Conservation (phyloP, 345 rosid genomes). For the Arabis alpina region DNA sequence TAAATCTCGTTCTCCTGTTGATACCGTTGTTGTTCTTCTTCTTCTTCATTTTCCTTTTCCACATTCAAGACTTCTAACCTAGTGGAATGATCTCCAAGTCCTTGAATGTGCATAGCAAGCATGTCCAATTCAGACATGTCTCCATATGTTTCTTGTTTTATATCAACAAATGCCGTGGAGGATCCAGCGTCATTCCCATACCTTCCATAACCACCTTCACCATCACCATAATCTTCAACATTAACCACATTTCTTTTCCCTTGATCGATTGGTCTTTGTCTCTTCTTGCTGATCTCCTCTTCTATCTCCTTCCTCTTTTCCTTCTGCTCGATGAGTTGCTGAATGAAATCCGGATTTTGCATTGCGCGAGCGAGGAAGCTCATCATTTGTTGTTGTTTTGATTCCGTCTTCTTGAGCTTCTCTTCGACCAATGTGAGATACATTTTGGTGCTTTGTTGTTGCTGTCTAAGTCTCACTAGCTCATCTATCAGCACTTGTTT, state of each 20-base stretch:
- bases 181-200: constrained; percentile 27
- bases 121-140: constrained; percentile 49
- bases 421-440: constrained; percentile 58
- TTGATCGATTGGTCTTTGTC: constrained; percentile 57
- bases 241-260: constrained; percentile 41
- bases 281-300: constrained; percentile 59
- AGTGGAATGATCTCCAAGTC: constrained; percentile 43
- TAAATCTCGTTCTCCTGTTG: constrained; percentile 35
- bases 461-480: constrained; percentile 66
- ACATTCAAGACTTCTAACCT: constrained; percentile 36
- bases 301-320: constrained; percentile 59
- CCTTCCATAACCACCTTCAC: constrained; percentile 19
- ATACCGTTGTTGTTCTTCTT: constrained; percentile 34
- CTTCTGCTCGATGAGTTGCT: constrained; percentile 57
- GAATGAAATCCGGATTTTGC: constrained; percentile 66
- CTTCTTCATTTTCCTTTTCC: constrained; percentile 29
- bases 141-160: constrained; percentile 51
- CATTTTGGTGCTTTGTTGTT: constrained; percentile 59
- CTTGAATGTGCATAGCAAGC: constrained; percentile 57
- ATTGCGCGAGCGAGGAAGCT: constrained; percentile 73
- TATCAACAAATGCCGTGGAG: constrained; percentile 41
- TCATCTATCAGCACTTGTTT: constrained; percentile 68
- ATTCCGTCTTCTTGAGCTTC: constrained; percentile 59
- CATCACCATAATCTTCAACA: constrained; percentile 30
- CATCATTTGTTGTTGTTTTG: constrained; percentile 74